These are phyloP conservation scores for Prunus yedoensis DNA, from an alignment of 331 rosid genomes.

Conservation along the genomic window DNA sequence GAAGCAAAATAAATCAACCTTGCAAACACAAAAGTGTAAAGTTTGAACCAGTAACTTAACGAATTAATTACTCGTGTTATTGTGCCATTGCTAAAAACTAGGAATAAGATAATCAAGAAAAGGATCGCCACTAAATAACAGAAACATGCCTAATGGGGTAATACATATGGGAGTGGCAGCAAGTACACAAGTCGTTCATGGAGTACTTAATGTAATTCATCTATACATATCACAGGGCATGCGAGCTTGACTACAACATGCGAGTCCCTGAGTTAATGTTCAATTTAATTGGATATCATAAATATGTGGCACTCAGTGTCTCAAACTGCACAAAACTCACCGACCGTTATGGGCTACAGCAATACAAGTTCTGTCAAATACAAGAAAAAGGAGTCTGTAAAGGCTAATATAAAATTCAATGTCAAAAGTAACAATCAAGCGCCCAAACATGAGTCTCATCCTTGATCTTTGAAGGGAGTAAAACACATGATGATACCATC, in stretches of 20 bases:
- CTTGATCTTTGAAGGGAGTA: background rate
- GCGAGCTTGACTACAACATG: background rate
- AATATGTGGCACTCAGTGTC: background rate
- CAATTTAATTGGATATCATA: background rate
- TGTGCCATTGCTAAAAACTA: background rate
- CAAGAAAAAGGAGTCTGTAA: background rate
- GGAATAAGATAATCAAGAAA: background rate
- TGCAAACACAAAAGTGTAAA: background rate
- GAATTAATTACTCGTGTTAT: background rate
- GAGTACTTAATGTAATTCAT: too few relatives aligned
- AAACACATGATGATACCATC: background rate
- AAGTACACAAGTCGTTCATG: background rate
- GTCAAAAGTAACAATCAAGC: background rate
- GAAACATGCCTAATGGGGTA: too few relatives aligned
- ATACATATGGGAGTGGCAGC: background rate
- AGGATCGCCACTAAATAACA: background rate
- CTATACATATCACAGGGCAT: background rate
- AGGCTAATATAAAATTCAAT: background rate
- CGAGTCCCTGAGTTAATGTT: background rate
- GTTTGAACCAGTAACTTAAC: background rate
- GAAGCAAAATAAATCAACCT: background rate
- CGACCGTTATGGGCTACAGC: too few relatives aligned
- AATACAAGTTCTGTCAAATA: background rate
- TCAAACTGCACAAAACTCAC: background rate
- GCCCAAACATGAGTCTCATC: background rate